These are phyloP conservation scores for Prunus fruticosa DNA, from an alignment of 306 rosid genomes.

Conservation along the genomic window DNA sequence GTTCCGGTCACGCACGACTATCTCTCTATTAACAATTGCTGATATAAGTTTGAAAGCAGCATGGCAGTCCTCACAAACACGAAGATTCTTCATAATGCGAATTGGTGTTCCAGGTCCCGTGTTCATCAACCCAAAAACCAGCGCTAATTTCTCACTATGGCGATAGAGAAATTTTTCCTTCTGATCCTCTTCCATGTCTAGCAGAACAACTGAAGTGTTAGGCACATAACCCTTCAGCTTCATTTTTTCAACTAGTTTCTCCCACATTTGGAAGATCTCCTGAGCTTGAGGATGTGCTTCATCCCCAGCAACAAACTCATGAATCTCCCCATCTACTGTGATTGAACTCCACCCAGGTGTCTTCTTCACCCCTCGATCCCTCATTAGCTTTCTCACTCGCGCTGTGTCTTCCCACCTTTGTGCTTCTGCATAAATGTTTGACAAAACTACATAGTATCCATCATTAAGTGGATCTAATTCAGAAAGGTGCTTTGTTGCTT, in stretches of 20 bases:
- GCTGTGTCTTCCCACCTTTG: slow-evolving; percentile 40
- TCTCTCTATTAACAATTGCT: slow-evolving; percentile 33
- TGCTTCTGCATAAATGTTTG: slow-evolving; percentile 50
- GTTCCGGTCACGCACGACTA: slow-evolving; percentile 42
- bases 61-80: slow-evolving; percentile 60
- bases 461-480: slow-evolving; percentile 46
- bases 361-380: slow-evolving; percentile 45
- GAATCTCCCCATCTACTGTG: slow-evolving; percentile 37
- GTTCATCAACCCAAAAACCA: slow-evolving; percentile 46
- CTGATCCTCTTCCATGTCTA: slow-evolving; percentile 49
- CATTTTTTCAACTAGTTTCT: slow-evolving; percentile 38
- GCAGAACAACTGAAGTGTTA: slow-evolving; percentile 50
- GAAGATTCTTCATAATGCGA: slow-evolving; percentile 59
- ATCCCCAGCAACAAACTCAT: slow-evolving; percentile 52
- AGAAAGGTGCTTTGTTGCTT: slow-evolving; percentile 42
- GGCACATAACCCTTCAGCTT: slow-evolving; percentile 47
- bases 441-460: slow-evolving; percentile 44
- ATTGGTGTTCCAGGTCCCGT: slow-evolving; percentile 40
- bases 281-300: slow-evolving; percentile 47
- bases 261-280: slow-evolving; percentile 43
- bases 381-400: slow-evolving; percentile 43
- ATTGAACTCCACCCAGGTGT: slow-evolving; percentile 55
- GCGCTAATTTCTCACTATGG: slow-evolving; percentile 52
- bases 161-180: slow-evolving; percentile 42
- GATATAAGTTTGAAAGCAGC: slow-evolving; percentile 43